Percentiles rank a stretch among this genome's conserved stretches.
These are phyloP conservation scores for Smallanthus sonchifolius DNA, from an alignment of 129 eudicot species.

Conservation along the genomic window DNA sequence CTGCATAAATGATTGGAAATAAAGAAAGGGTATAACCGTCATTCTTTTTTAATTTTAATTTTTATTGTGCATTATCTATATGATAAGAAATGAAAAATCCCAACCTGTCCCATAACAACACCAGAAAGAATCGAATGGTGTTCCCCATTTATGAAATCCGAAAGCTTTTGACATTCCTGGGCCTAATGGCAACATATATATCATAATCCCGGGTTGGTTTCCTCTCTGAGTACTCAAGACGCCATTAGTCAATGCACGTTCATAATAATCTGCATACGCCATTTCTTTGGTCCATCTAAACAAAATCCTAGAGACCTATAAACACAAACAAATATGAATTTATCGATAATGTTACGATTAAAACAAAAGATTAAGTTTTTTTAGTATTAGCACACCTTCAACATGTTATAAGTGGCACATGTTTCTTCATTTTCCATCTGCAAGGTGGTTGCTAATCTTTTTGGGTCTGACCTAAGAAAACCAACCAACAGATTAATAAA, in stretches of 20 bases:
- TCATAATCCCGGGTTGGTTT: slow-evolving; percentile 83
- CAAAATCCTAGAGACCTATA: slow-evolving; percentile 74
- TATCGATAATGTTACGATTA: not conserved
- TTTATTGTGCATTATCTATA: not conserved
- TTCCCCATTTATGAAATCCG: slow-evolving; percentile 86
- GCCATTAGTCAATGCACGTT: slow-evolving; percentile 83
- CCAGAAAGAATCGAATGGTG: slow-evolving; percentile 64
- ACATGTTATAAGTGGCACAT: slow-evolving; percentile 94
- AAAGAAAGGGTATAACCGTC: not conserved
- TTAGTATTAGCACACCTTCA: slow-evolving; percentile 47
- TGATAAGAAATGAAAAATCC: not conserved
- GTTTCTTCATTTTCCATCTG: slow-evolving; percentile 79
- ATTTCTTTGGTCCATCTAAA: slow-evolving; percentile 92
- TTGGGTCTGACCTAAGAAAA: slow-evolving; percentile 69
- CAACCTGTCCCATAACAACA: slow-evolving; percentile 97
- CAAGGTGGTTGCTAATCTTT: slow-evolving; percentile 61
- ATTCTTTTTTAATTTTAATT: not conserved
- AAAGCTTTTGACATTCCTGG: slow-evolving; percentile 71
- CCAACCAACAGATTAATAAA: not conserved
- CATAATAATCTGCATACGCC: slow-evolving; percentile 86
- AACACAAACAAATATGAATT: slow-evolving; percentile 2
- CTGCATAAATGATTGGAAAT: slow-evolving; percentile 22
- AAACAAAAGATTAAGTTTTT: not conserved
- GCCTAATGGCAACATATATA: slow-evolving; percentile 82
- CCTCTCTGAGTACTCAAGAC: slow-evolving; percentile 85